These are phyloP conservation scores for Angophora floribunda DNA, from an alignment of 345 rosid genomes.

Conservation along the genomic window DNA sequence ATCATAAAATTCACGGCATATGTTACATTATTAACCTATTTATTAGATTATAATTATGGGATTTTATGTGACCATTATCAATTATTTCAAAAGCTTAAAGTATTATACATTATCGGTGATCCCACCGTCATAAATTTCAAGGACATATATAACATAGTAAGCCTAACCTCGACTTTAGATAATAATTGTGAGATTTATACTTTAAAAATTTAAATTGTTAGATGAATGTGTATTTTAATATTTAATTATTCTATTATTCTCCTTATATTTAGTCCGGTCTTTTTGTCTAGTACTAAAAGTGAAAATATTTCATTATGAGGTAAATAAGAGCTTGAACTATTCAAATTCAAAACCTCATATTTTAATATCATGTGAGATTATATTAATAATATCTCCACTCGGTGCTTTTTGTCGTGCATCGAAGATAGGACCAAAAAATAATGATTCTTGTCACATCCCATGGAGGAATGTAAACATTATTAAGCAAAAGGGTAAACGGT, in stretches of 20 bases:
- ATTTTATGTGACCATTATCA: rapidly evolving
- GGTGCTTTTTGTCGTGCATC: neutral
- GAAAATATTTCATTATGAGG: neutral
- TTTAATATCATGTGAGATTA: too few relatives aligned
- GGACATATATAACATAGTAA: too few relatives aligned
- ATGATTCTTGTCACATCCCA: neutral
- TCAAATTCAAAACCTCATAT: too few relatives aligned
- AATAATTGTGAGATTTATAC: too few relatives aligned
- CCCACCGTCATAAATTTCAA: too few relatives aligned
- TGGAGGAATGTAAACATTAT: neutral
- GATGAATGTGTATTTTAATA: too few relatives aligned
- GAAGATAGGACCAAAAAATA: neutral
- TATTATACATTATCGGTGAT: too few relatives aligned
- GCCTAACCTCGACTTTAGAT: too few relatives aligned
- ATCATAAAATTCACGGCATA: neutral
- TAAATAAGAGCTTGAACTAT: neutral
- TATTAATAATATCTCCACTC: neutral
- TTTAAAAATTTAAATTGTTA: too few relatives aligned
- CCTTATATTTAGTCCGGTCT: neutral
- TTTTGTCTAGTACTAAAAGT: too few relatives aligned
- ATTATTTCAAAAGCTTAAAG: rapidly evolving
- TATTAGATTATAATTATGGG: neutral
- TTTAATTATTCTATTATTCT: neutral
- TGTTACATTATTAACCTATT: neutral
- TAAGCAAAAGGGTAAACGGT: neutral